Conservation (phyloP, 306 rosid species). For the Macrotyloma uniflorum region DNA sequence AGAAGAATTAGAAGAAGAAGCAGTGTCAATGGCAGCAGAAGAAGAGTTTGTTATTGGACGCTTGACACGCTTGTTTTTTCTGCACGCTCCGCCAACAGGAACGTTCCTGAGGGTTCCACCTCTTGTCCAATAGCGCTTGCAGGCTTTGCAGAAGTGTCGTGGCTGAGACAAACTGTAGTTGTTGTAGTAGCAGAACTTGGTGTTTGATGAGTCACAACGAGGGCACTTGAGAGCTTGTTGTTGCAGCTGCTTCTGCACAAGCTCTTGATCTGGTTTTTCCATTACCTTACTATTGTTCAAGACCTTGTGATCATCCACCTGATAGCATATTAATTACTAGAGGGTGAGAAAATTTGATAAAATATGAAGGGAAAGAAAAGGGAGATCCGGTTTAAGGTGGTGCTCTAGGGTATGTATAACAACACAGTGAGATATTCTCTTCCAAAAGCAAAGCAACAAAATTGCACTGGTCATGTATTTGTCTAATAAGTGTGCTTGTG, state of each 20-base stretch:
- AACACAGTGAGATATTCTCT: constrained; percentile 60
- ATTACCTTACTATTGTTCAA: constrained; percentile 32
- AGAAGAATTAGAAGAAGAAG: constrained; percentile 44
- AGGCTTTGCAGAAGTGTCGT: constrained; percentile 94
- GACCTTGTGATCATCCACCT: constrained; percentile 54
- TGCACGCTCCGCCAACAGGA: constrained; percentile 91
- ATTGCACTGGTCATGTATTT: constrained; percentile 56
- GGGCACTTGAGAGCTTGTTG: constrained; percentile 71
- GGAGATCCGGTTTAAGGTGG: constrained; percentile 32
- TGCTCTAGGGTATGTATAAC: constrained; percentile 50
- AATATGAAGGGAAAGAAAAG: neutral
- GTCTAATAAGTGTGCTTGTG: constrained; percentile 54
- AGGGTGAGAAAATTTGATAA: neutral
- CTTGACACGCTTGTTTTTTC: constrained; percentile 84
- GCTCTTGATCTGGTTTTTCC: constrained; percentile 65
- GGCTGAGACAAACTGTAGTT: constrained; percentile 97
- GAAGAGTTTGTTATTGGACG: constrained; percentile 44
- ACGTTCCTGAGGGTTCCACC: constrained; percentile 94
- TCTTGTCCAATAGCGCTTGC: constrained; percentile 96
- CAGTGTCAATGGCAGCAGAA: constrained; percentile 29
- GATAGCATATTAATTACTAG: neutral
- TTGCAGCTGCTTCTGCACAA: constrained; percentile 30
- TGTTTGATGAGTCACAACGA: constrained; percentile 92
- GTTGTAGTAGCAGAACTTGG: constrained; percentile 97
- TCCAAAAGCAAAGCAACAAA: constrained; percentile 89